Evolutionary conservation across 306 rosid genomes (phyloP), one percentile per base, ranked within the genome.

Genomic region (Quercus dentata): DNA sequence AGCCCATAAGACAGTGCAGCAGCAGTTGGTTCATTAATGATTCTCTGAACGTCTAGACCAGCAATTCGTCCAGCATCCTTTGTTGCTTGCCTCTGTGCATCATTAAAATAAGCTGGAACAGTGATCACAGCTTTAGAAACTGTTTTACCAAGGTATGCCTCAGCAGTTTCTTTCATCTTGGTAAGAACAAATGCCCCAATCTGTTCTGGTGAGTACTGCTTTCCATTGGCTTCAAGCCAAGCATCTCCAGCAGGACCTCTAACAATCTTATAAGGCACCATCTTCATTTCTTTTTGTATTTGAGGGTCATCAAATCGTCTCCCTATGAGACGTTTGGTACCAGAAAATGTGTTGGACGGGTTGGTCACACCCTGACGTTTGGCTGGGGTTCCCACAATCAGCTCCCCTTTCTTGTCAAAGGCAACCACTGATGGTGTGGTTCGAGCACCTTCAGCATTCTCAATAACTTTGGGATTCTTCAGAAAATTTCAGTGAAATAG

Each of bases 41-140:
- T 94, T 84, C 98, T 90, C 85, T 89, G 91, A 28, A 94, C 98
- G 59, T 94, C 98, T 65, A 94, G 92, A 77, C 98, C 98, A 0
- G 98, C 91, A 76, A 94, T 94, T 82, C 93, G 87, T 71, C 98
- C 98, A 78, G 97, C 98, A 87, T 94, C 98, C 82, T 94, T 94
- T 46, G 98, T 94, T 31, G 98, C 98, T 81, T 94, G 97, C 58
- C 97, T 87, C 83, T 92, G 97, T 30, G 97, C 97, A 79, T 92
- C 97, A 33, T 92, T 92, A 85, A 94, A 94, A 79, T 94, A 94
- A 31, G 98, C 98, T 4, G 98, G 98, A 67, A 94, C 98, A 21
- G 98, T 94, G 80, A 94, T 56, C 52, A 94, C 98, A 56, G 97
- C 97, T 76, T 94, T 90, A 0, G 97, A 77, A 75, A 94, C 79